These are phyloP conservation scores for Geotrichum australiense DNA, from an alignment of 1,139 yeast species.

Conservation along the genomic window DNA sequence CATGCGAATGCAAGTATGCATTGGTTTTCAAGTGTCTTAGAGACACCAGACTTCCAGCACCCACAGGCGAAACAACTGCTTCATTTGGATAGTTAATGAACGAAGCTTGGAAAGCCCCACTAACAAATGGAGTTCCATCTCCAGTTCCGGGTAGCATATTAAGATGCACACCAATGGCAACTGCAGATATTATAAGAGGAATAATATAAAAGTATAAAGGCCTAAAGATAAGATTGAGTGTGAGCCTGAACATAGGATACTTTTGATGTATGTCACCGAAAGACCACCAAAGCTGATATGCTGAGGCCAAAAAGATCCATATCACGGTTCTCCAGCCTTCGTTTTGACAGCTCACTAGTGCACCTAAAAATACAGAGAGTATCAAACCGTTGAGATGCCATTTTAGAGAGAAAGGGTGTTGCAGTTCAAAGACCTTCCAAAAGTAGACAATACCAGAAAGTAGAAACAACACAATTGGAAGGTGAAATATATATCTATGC, in stretches of 20 bases:
- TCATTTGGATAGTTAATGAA: conserved; percentile 40
- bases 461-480: conserved; percentile 45
- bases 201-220: conserved; percentile 37
- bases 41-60: conserved; percentile 60
- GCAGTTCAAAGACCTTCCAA: conserved; percentile 40
- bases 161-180: conserved; percentile 47
- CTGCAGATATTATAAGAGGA: conserved; percentile 47
- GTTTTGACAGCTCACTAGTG: conserved; percentile 46
- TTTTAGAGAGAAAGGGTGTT: conserved; percentile 34
- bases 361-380: conserved; percentile 49
- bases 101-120: conserved; percentile 52
- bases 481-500: conserved; percentile 45
- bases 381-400: conserved; percentile 44
- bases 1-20: conserved; percentile 64
- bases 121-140: conserved; percentile 45
- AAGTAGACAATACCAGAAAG: conserved; percentile 40
- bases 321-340: conserved; percentile 47
- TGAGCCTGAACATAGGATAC: conserved; percentile 34
- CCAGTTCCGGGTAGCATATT: conserved; percentile 42
- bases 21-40: conserved; percentile 58
- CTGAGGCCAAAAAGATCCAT: conserved; percentile 45
- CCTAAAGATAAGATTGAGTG: conserved; percentile 28
- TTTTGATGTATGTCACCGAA: conserved; percentile 48
- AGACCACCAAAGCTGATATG: conserved; percentile 47
- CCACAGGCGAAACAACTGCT: conserved; percentile 43